Base-by-base conservation (phyloP, 2,329 filamentous ascomycete species). In the Tolypocladium tundrense region DNA sequence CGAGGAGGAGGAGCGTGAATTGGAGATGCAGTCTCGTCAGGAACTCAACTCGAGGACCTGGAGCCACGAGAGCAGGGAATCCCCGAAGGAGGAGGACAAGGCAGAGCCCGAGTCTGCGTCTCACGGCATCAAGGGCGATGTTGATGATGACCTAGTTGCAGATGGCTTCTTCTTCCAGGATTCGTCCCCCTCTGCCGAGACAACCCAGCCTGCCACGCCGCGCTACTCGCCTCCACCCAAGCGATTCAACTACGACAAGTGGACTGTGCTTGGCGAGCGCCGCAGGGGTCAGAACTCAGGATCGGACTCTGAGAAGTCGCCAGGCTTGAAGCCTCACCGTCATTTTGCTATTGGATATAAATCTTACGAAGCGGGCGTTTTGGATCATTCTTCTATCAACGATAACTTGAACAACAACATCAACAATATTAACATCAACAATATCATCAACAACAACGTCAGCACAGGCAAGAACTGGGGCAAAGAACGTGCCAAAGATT, bases 241-340 rank as follows among this genome's bases (percentile, higher is more conserved):
- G 76, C 83, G 82, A 57, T 76, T 66, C 62, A 69, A 68, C 48
- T 61, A 89, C 56, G 93, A 97, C 73, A 96, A 96, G 71, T 97
- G 93, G 93, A 85, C 88, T 31, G 89, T 86, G 14, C 79, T 97
- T 54, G 93, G 93, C 61, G 88, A 96, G 70, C 88, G 88, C 66
- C 84, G 93, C 57, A 86, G 91, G 60, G 89, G 84, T 59, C 83
- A 81, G 68, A 76, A 72, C 37, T 80, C 81, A 53, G 72, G 75
- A 53, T 76, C 79, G 60, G 75, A 81, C 64, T 65, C 75, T 35
- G 75, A 77, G 42, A 81, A 79, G 70, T 76, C 78, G 62, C 77
- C 78, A 52, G 77, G 79, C 57, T 67, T 70, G 54, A 79, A 77
- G 65, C 67, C 75, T 58, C 77, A 79, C 72, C 83, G 79, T 65